Percentiles rank a stretch among this genome's conserved stretches.
Conservation (phyloP, 148 eudicot genomes). For the Nyssa sinensis region DNA sequence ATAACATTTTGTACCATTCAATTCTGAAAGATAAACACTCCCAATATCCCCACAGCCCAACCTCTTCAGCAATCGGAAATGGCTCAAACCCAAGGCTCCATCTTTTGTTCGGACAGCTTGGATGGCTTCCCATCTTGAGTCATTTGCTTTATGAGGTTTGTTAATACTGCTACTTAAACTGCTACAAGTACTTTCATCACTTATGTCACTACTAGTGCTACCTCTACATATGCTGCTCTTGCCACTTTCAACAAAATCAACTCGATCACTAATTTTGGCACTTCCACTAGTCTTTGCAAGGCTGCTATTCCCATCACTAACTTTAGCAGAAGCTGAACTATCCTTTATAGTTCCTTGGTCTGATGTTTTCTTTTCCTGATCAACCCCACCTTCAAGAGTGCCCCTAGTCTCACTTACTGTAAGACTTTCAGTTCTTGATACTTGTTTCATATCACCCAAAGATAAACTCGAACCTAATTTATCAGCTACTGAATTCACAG, state of each 20-base stretch:
- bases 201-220: conserved; percentile 78
- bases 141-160: conserved; percentile 89
- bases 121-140: conserved; percentile 90
- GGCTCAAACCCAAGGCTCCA: conserved; percentile 72
- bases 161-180: conserved; percentile 76
- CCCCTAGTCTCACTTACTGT: conserved; percentile 24
- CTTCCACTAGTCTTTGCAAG: conserved; percentile 66
- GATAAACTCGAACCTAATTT: conserved; percentile 45
- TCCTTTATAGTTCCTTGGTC: conserved; percentile 35
- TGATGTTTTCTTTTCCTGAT: conserved; percentile 43
- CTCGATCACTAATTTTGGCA: conserved; percentile 63
- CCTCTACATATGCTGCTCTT: conserved; percentile 72
- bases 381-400: conserved; percentile 29
- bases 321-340: conserved; percentile 51
- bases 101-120: conserved; percentile 76
- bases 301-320: conserved; percentile 60
- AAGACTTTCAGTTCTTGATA: conserved; percentile 7
- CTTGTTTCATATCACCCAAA: conserved; percentile 31
- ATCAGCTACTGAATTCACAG: conserved; percentile 36
- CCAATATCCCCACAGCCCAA: conserved; percentile 97
- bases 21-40: conserved; percentile 85
- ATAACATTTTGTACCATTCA: conserved; percentile 81
- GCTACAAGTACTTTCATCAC: conserved; percentile 85
- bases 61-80: conserved; percentile 79
- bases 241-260: conserved; percentile 71